Evolutionary conservation across 108 stramenopile genomes (phyloP), one percentile per base, ranked within the genome.

Genomic region (Chaetoceros muelleri): DNA sequence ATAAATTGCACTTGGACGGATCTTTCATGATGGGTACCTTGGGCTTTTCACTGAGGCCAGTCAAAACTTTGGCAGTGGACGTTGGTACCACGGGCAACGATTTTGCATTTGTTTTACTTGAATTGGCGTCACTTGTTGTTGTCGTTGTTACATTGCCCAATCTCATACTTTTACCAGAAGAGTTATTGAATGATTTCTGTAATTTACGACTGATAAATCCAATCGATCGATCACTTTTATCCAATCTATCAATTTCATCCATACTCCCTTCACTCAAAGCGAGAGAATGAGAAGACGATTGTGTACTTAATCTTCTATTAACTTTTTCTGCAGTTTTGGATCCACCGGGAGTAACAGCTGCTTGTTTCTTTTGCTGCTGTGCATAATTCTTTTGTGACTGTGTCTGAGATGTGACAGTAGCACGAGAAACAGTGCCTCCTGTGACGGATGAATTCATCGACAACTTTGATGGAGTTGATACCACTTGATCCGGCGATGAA

Each of bases 1-100:
- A 72, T 7, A 90, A 57, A 17, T 85, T 85, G 64, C 89, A 90
- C 31, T 71, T 64, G 2, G 67, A 46, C 10, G 88, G 67, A 2
- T 62, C 53, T 23, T 58, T 57, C 5, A 40, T 40, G 13, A 5
- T 5, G 5, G 34, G 34, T 40, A 13, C 34, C 13, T 40, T 40
- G 8, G 13, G 5, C 13, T 40, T 5, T 40, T 40, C 34, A 5
- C 5, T 40, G 5, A 10, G 5, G 8, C 5, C 34, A 5, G 13
- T 10, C 5, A 13, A 13, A 10, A 40, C 34, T 40, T 40, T 40
- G 5, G 5, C 8, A 5, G 34, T 40, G 13, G 34, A 13, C n/a
- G n/a, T n/a, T n/a, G n/a, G n/a, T n/a, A n/a, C n/a, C n/a, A n/a
- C n/a, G n/a, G n/a, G n/a, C n/a, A n/a, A n/a, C 5, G 34, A 40